Evolutionary conservation across 169 alveolate genomes (phyloP).

Genomic region (Cryptosporidium viatorum): DNA sequence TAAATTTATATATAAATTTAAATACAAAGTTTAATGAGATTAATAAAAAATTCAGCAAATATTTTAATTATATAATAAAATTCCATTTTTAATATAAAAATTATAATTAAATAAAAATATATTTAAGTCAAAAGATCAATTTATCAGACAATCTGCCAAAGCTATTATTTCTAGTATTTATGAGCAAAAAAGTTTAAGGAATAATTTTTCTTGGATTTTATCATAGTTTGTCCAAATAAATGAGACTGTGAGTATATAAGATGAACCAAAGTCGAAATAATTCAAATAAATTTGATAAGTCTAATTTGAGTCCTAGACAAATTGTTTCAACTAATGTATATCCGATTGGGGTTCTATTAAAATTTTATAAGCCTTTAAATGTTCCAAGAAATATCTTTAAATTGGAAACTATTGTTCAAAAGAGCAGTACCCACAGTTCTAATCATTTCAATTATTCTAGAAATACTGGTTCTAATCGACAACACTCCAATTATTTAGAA

Average conservation of each 20-base stretch:
- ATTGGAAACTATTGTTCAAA: constrained; percentile 3
- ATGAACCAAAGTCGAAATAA: neutral
- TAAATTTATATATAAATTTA: no score
- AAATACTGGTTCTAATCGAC: neutral
- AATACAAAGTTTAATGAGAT: no score
- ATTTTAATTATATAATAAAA: no score
- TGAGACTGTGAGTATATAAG: neutral
- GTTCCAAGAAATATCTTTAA: constrained; percentile 23
- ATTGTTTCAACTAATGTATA: neutral
- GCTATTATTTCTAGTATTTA: neutral
- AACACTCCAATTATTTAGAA: neutral
- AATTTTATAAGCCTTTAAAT: constrained; percentile 39
- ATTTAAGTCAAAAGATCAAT: no score
- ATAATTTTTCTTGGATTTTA: neutral
- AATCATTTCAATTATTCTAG: no score
- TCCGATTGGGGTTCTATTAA: constrained; percentile 25
- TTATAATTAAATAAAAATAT: no score
- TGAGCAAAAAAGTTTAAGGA: neutral
- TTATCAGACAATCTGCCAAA: neutral
- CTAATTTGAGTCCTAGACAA: neutral
- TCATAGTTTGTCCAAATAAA: neutral
- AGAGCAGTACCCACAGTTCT: neutral
- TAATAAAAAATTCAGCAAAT: neutral
- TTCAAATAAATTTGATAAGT: neutral
- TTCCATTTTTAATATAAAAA: neutral